A percentile compares a stretch with the other conserved stretches of the same genome.
Conservation (phyloP, 306 rosid genomes). For the Lithocarpus polystachyus region DNA sequence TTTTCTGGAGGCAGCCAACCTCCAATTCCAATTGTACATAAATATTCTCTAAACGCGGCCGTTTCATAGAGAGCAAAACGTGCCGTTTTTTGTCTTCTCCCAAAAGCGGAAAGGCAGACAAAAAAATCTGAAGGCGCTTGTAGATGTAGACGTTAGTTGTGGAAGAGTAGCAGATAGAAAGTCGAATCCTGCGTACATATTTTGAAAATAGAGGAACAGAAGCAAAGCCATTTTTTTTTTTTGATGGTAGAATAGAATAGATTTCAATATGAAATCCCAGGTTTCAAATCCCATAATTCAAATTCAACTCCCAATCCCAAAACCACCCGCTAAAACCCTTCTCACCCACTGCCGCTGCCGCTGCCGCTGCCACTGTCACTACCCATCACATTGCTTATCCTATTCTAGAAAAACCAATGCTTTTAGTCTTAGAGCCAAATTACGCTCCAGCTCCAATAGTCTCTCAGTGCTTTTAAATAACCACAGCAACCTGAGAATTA, state of each 20-base stretch:
- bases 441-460: slow-evolving; percentile 5
- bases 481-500: slow-evolving; percentile 31
- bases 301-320: slow-evolving; percentile 45
- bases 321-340: slow-evolving; percentile 36
- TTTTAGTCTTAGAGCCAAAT: slow-evolving; percentile 28
- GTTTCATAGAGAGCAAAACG: no score
- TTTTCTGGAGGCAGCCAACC: no score
- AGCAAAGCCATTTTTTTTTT: background rate
- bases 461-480: background rate
- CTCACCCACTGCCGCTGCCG: slow-evolving; percentile 5
- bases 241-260: slow-evolving; percentile 20
- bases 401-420: slow-evolving; percentile 16
- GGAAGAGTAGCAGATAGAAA: slow-evolving; percentile 15
- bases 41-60: background rate
- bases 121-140: background rate
- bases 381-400: slow-evolving; percentile 15
- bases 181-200: background rate
- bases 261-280: slow-evolving; percentile 43
- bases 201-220: slow-evolving; percentile 15
- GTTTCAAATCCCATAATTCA: slow-evolving; percentile 28
- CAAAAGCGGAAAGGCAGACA: background rate
- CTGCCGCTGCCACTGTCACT: no score
- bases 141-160: no score
- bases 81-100: background rate
- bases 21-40: no score